These are phyloP conservation scores for Schizopora paradoxa DNA, from an alignment of 1,284 basidiomycete genomes.

Conservation along the genomic window DNA sequence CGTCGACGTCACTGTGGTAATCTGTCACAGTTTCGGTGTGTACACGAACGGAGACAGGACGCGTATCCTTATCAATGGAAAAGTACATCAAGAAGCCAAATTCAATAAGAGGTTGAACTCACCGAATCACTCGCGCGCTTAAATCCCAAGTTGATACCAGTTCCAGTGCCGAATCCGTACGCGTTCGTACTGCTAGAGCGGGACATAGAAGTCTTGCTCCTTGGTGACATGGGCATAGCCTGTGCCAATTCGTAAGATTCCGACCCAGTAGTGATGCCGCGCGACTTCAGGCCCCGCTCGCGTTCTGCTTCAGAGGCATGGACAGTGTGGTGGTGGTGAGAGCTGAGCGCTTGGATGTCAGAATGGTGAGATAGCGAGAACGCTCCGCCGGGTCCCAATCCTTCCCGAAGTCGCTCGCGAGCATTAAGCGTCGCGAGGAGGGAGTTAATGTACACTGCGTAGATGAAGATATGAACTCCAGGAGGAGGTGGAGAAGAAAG, in stretches of 20 bases:
- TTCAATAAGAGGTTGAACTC: neutral
- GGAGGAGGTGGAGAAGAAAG: neutral
- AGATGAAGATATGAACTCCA: neutral
- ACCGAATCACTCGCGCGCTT: neutral
- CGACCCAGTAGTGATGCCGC: neutral
- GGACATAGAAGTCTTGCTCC: too few species aligned
- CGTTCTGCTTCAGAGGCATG: neutral
- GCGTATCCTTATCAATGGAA: slow-evolving; percentile 2
- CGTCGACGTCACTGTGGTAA: slow-evolving; percentile 7
- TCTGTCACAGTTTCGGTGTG: slow-evolving; percentile 3
- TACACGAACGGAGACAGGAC: neutral
- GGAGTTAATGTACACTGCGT: slow-evolving; percentile 12
- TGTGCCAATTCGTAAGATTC: neutral
- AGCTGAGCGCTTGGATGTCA: neutral
- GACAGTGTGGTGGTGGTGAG: neutral
- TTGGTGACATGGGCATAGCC: neutral
- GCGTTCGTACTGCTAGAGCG: neutral
- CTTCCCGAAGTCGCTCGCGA: slow-evolving; percentile 5
- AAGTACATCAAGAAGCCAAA: neutral
- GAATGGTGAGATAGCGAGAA: neutral
- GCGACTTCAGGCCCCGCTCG: neutral
- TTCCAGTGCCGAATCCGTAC: neutral
- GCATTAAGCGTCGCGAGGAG: slow-evolving; percentile 11
- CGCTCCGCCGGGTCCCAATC: neutral
- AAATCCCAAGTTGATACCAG: neutral